These are phyloP conservation scores for Clavariopsis aquatica DNA, from an alignment of 495 filamentous ascomycete species.

Conservation along the genomic window DNA sequence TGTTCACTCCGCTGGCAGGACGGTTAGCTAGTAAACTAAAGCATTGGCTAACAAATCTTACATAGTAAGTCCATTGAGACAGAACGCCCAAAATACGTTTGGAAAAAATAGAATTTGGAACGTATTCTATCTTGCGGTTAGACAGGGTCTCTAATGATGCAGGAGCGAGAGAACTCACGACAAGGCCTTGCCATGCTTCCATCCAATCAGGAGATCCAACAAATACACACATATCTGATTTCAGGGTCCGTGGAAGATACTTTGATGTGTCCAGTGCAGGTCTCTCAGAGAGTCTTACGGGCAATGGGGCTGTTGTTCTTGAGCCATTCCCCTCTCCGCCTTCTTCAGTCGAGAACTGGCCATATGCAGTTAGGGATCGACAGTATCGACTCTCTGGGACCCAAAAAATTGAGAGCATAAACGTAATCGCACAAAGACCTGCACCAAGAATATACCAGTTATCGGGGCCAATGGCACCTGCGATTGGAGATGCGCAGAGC, in stretches of 20 bases:
- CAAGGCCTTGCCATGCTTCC: slow-evolving; percentile 14
- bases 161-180: slow-evolving; percentile 2
- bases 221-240: slow-evolving; percentile 29
- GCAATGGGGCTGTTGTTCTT: slow-evolving; percentile 6
- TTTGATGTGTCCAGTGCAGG: slow-evolving; percentile 20
- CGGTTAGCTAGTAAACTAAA: not conserved
- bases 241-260: slow-evolving; percentile 17
- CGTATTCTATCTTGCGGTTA: slow-evolving; percentile 18
- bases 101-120: slow-evolving; percentile 45
- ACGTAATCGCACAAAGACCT: slow-evolving; percentile 32
- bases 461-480: slow-evolving; percentile 43
- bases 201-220: slow-evolving; percentile 17
- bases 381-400: slow-evolving; percentile 28
- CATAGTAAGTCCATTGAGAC: slow-evolving; percentile 46
- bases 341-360: slow-evolving; percentile 2
- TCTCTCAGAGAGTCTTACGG: slow-evolving; percentile 11
- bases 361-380: slow-evolving; percentile 20
- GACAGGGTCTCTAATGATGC: too few species aligned
- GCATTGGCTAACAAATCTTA: not conserved
- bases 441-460: slow-evolving; percentile 48
- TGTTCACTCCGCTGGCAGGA: slow-evolving; percentile 39
- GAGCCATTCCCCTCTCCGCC: slow-evolving; percentile 2
- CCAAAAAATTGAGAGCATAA: slow-evolving; percentile 15
- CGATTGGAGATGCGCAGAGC: slow-evolving; percentile 46
- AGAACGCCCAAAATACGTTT: slow-evolving; percentile 48